Conservation (phyloP, 768 basidiomycete genomes). For the Russula griseocarnosa region DNA sequence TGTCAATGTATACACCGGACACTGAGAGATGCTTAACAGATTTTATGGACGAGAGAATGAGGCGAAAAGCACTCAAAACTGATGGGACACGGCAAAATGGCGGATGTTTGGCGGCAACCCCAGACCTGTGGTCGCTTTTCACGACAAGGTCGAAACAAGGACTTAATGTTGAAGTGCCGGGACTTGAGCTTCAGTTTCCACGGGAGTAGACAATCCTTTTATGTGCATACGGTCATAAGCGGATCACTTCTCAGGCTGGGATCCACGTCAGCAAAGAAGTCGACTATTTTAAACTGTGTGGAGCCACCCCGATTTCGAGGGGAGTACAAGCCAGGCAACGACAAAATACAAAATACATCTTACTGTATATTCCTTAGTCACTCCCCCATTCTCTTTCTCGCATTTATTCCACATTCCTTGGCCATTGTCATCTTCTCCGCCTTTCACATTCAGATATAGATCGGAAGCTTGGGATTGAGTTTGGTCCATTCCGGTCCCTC, state of each 20-base stretch:
- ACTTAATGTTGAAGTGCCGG: neutral
- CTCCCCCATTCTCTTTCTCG: neutral
- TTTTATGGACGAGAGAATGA: neutral
- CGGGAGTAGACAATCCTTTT: neutral
- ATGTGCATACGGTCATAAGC: neutral
- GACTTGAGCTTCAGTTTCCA: neutral
- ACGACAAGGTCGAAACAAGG: neutral
- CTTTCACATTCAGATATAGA: slow-evolving; percentile 55
- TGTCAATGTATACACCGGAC: neutral
- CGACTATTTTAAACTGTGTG: neutral
- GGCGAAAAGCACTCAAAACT: slow-evolving; percentile 2
- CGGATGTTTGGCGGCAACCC: neutral
- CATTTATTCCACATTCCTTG: neutral
- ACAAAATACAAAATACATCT: neutral
- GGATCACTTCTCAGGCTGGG: neutral
- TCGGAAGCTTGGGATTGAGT: slow-evolving; percentile 72
- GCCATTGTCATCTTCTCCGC: neutral
- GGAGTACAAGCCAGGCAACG: neutral
- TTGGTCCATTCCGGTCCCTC: slow-evolving; percentile 68
- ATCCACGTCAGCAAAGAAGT: neutral
- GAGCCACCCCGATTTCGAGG: neutral
- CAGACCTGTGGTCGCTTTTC: neutral
- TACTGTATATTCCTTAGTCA: neutral
- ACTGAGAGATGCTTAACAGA: neutral
- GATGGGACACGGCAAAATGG: neutral